Percentiles rank a stretch among this genome's conserved stretches.
These are phyloP conservation scores for Ceratobasidium sp. DNA, from an alignment of 1,284 basidiomycete species.

Conservation along the genomic window DNA sequence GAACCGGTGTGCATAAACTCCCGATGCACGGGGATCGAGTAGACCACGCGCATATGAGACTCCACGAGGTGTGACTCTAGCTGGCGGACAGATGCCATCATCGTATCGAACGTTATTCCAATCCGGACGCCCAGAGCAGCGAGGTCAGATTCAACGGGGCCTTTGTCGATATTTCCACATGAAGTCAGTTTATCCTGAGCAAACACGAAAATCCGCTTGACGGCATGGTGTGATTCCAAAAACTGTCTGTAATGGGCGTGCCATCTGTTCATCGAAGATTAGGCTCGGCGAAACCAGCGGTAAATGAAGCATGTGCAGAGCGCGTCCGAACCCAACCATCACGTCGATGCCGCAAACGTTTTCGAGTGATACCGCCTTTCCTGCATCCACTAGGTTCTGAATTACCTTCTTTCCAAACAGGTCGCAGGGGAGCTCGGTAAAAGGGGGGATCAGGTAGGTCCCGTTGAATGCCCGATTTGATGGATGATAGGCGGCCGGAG, in stretches of 20 bases:
- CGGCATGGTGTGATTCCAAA: no score
- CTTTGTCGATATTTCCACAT: neutral
- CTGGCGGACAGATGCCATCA: neutral
- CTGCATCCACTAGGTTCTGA: neutral
- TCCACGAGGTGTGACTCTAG: no score
- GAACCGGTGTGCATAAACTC: no score
- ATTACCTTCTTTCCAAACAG: neutral
- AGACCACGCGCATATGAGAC: no score
- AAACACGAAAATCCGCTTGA: neutral
- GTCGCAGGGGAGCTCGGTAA: conserved; percentile 3
- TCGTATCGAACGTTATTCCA: neutral
- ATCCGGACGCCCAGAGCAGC: neutral
- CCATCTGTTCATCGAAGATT: no score
- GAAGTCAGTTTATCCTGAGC: neutral
- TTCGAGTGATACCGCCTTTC: neutral
- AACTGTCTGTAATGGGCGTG: no score
- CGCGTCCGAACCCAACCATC: no score
- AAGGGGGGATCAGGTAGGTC: neutral
- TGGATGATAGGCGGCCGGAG: neutral
- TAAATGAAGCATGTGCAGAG: no score
- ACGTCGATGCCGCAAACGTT: no score
- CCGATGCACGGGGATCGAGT: no score
- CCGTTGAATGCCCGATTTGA: neutral
- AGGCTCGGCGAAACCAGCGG: no score
- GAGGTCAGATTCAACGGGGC: neutral